Conservation (phyloP, 1,139 yeast species). For the Suhomyces guaymorum region DNA sequence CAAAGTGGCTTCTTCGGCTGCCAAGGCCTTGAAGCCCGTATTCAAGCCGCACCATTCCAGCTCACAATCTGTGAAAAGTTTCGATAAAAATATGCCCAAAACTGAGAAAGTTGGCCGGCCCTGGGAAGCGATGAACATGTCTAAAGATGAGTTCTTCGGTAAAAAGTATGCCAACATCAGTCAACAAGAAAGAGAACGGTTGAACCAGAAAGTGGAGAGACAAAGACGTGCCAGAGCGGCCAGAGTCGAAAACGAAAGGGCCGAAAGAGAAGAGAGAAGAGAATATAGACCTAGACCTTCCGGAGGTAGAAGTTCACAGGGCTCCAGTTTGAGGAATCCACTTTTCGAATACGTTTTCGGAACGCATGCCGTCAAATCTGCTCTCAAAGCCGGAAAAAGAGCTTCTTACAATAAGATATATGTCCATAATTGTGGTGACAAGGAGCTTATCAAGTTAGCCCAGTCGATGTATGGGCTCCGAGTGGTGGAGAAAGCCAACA, state of each 20-base stretch:
- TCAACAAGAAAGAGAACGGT: conserved; percentile 28
- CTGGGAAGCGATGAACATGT: conserved; percentile 41
- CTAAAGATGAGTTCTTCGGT: conserved; percentile 45
- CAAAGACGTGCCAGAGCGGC: conserved; percentile 26
- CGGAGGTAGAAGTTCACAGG: too few species aligned
- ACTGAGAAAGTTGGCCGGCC: conserved; percentile 25
- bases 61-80: conserved; percentile 10
- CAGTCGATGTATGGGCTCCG: conserved; percentile 40
- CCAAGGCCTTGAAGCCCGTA: conserved; percentile 8
- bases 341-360: conserved; percentile 74
- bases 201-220: conserved; percentile 40
- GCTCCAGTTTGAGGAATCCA: conserved; percentile 33
- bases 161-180: conserved; percentile 39
- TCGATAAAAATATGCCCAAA: conserved; percentile 22
- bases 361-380: conserved; percentile 72
- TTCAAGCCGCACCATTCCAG: conserved; percentile 12
- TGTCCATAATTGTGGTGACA: conserved; percentile 44
- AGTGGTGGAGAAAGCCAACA: conserved; percentile 45
- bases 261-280: conserved; percentile 62
- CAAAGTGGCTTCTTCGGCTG: conserved; percentile 2
- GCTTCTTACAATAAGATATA: conserved; percentile 52
- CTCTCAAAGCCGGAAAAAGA: conserved; percentile 58
- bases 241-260: conserved; percentile 14
- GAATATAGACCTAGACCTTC: not conserved
- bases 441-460: conserved; percentile 47